Evolutionary conservation across 164 flowering plant genomes (phyloP).

Genomic region (Akebia trifoliata): DNA sequence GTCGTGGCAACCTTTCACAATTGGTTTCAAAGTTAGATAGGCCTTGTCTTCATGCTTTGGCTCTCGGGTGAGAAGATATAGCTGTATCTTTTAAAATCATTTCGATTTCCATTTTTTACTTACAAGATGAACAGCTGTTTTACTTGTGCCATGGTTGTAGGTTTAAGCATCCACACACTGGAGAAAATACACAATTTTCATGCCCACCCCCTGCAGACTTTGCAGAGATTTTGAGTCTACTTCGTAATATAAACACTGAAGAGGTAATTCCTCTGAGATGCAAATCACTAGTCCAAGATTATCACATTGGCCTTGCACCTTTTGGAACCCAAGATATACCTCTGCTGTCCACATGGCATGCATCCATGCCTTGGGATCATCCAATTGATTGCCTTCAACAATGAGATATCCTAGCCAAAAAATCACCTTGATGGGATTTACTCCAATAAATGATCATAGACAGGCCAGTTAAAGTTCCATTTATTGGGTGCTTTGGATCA

Average conservation of each 20-base stretch:
- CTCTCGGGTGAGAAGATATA: constrained; percentile 59
- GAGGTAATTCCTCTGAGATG: constrained; percentile 23
- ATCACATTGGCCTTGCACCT: constrained; percentile 1
- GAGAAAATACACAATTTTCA: constrained; percentile 47
- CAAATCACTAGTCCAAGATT: neutral
- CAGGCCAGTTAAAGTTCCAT: too few relatives aligned
- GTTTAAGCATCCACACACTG: constrained; percentile 76
- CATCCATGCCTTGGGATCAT: neutral
- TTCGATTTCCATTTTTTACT: neutral
- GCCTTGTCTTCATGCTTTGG: constrained; percentile 90
- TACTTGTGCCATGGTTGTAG: constrained; percentile 26
- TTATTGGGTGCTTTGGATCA: too few relatives aligned
- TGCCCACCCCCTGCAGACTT: constrained; percentile 79
- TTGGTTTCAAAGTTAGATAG: constrained; percentile 57
- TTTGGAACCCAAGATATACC: neutral
- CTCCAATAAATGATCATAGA: too few relatives aligned
- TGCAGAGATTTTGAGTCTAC: constrained; percentile 42
- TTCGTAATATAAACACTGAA: constrained; percentile 34
- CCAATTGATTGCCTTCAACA: too few relatives aligned
- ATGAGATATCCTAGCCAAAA: too few relatives aligned
- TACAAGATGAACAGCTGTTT: neutral
- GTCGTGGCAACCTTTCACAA: constrained; percentile 37
- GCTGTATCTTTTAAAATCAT: neutral
- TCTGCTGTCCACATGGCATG: neutral
- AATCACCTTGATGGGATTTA: too few relatives aligned